Conservation (phyloP, 1,139 yeast species). For the Pichia sp. region DNA sequence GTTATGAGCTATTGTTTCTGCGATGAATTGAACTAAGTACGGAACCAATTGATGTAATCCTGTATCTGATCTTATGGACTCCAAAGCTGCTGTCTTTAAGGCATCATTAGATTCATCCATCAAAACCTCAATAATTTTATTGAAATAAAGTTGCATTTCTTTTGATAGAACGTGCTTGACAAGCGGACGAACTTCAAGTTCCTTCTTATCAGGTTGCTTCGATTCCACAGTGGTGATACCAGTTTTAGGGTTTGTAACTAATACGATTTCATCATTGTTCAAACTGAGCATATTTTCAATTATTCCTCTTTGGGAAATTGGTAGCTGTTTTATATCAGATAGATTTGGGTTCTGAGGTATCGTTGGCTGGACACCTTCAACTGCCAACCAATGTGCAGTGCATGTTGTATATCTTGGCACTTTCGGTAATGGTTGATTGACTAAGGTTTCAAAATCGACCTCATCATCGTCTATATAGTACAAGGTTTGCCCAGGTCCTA, state of each 20-base stretch:
- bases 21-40: slow-evolving; percentile 90
- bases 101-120: slow-evolving; percentile 58
- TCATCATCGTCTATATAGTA: slow-evolving; percentile 91
- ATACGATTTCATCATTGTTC: slow-evolving; percentile 31
- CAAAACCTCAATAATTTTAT: slow-evolving; percentile 80
- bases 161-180: slow-evolving; percentile 96
- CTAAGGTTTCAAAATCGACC: slow-evolving; percentile 87
- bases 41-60: slow-evolving; percentile 97
- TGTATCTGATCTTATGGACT: slow-evolving; percentile 86
- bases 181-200: slow-evolving; percentile 80
- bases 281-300: slow-evolving; percentile 43
- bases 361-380: slow-evolving; percentile 97
- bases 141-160: slow-evolving; percentile 89
- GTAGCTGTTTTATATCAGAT: slow-evolving; percentile 61
- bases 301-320: slow-evolving; percentile 70
- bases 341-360: slow-evolving; percentile 95
- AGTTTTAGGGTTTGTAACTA: slow-evolving; percentile 28
- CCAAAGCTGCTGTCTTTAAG: slow-evolving; percentile 73
- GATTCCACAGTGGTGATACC: slow-evolving; percentile 30
- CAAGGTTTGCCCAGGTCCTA: slow-evolving; percentile 90
- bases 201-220: slow-evolving; percentile 40
- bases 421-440: slow-evolving; percentile 91
- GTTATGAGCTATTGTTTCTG: slow-evolving; percentile 91
- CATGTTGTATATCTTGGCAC: slow-evolving; percentile 90
- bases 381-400: slow-evolving; percentile 98